Conservation (phyloP, 2,329 filamentous ascomycete species). For the Karstenula rhodostoma region DNA sequence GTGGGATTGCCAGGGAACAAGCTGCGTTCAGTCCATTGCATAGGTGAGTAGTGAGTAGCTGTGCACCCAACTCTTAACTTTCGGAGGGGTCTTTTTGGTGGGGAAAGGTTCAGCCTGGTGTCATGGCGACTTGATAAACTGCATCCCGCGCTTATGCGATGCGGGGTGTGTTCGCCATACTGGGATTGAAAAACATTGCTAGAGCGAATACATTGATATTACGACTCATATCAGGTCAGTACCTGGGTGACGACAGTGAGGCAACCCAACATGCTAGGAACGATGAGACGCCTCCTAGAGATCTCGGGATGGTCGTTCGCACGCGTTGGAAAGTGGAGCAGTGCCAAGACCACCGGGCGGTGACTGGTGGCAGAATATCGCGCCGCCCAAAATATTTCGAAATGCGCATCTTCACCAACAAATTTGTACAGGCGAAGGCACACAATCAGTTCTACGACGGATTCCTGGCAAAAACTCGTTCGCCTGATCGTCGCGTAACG, state of each 20-base stretch:
- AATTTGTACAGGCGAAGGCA: not conserved
- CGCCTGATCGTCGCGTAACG: not conserved
- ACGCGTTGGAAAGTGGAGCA: not conserved
- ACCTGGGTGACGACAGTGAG: not conserved
- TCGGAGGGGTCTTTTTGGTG: too few relatives aligned
- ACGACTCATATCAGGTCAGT: too few relatives aligned
- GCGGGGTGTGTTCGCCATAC: not conserved
- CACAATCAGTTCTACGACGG: not conserved
- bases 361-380: conserved; percentile 19
- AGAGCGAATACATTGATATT: too few relatives aligned
- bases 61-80: too few relatives aligned
- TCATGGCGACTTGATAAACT: too few relatives aligned
- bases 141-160: not conserved
- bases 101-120: too few relatives aligned
- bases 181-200: not conserved
- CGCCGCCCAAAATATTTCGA: conserved; percentile 12
- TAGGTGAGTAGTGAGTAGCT: too few relatives aligned
- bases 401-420: conserved; percentile 1
- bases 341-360: conserved; percentile 24
- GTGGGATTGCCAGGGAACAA: too few relatives aligned
- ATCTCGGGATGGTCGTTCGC: not conserved
- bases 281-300: not conserved
- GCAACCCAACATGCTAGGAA: not conserved
- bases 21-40: too few relatives aligned
- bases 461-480: not conserved